Evolutionary conservation across 331 rosid species (phyloP), one percentile per base, ranked within the genome.

Genomic region (Cucumis variabilis): DNA sequence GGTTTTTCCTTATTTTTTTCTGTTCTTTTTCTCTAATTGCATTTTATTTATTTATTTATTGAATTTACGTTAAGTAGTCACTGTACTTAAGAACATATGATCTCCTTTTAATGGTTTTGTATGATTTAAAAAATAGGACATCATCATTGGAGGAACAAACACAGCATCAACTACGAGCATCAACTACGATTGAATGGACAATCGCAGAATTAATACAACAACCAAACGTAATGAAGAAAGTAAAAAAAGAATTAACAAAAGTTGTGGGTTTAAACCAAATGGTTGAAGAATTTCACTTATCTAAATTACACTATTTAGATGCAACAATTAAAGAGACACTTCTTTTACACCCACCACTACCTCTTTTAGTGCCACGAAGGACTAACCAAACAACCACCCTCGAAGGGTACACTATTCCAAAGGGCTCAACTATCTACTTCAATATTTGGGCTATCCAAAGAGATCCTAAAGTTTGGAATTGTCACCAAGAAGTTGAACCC

Each of bases 401-500:
- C 7, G 91, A 88, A 11, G 92, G 92, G 7, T 92, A 75, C 30
- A 0, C 11, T 3, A 65, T 92, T 20, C 90, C 90, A n/a, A 78
- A 89, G 74, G 91, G 87, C 15, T 5, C 89, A 7, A 19, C 2
- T 3, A 21, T 92, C 20, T 87, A 76, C 10, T 2, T 89, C 0
- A 85, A 92, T 37, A 70, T 81, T 20, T 87, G 91, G 93, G 80
- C 89, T 12, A 85, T 90, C 11, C 93, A 92, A 0, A 88, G 90
- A 74, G 92, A 91, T 70, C 84, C 90, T 21, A 58, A 16, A 2
- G 11, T 66, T 46, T 91, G 91, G 92, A 44, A 25, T 86, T 58
- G 82, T 87, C 19, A 21, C 87, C 17, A 90, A 88, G 91, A 91
- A 91, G 63, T 24, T 10, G 82, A 82, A 65, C 3, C 89, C 94